Evolutionary conservation across 768 basidiomycete species (phyloP).

Genomic region (Mycena galericulata): DNA sequence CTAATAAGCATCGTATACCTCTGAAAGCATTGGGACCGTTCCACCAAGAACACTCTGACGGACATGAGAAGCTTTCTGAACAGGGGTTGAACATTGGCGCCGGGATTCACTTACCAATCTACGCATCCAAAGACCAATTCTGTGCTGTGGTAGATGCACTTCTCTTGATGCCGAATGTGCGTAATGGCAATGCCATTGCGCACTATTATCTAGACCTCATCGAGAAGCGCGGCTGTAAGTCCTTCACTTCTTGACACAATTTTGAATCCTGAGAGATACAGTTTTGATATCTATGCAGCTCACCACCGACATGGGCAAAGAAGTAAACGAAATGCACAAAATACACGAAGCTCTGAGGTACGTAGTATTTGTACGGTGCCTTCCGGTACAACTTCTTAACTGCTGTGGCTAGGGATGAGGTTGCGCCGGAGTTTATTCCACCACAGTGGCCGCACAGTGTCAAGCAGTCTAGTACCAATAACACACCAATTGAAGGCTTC

Average conservation of each 20-base stretch:
- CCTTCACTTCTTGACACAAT: not conserved
- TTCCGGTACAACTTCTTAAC: not conserved
- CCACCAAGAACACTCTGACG: constrained; percentile 1
- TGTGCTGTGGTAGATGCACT: not conserved
- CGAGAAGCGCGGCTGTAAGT: not conserved
- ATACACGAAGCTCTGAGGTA: not conserved
- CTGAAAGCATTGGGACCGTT: not conserved
- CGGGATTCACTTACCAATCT: constrained; percentile 5
- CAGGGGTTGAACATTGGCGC: not conserved
- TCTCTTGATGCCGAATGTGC: constrained; percentile 5
- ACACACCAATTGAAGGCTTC: constrained; percentile 12
- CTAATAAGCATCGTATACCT: not conserved
- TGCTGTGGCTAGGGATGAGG: not conserved
- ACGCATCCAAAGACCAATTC: not conserved
- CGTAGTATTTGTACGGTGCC: not conserved
- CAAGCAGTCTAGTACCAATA: constrained; percentile 9
- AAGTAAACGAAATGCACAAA: not conserved
- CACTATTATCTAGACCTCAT: constrained; percentile 5
- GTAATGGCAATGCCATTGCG: not conserved
- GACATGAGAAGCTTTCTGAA: not conserved
- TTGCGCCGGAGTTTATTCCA: not conserved
- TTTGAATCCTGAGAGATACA: not conserved
- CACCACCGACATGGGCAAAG: not conserved
- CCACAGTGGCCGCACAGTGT: not conserved
- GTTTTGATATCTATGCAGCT: constrained; percentile 1